Evolutionary conservation across 305 asterid genomes (phyloP).

Genomic region (Fraxinus velutina): DNA sequence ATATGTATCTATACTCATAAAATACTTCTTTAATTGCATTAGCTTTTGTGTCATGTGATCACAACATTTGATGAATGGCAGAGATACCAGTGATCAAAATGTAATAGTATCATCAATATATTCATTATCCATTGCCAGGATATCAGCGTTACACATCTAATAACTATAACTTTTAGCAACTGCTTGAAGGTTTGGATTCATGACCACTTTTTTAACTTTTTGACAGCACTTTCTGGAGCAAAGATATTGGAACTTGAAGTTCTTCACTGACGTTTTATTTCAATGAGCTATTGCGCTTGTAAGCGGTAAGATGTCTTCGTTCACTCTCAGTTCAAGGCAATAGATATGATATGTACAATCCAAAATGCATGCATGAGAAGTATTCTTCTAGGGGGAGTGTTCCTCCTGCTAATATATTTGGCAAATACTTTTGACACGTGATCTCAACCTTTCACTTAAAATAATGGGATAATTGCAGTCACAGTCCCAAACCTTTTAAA

Average conservation of each 20-base stretch:
- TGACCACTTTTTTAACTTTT: background rate
- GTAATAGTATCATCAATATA: background rate
- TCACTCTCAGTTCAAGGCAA: background rate
- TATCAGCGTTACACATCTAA: background rate
- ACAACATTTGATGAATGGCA: background rate
- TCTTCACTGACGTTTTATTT: background rate
- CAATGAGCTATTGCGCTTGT: background rate
- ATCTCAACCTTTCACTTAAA: background rate
- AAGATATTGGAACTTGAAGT: background rate
- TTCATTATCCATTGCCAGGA: background rate
- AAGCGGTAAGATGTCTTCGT: background rate
- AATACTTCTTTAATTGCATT: background rate
- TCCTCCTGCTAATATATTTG: background rate
- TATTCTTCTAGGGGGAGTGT: background rate
- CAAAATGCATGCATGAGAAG: background rate
- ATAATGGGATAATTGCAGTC: background rate
- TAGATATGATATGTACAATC: background rate
- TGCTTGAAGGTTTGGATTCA: background rate
- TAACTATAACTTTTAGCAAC: background rate
- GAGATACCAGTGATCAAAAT: background rate
- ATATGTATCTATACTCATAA: background rate
- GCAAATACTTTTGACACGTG: background rate
- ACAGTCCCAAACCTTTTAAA: background rate
- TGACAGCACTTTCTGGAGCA: conserved; percentile 14
- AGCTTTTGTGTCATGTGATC: background rate